These are phyloP conservation scores for Petunia axillaris DNA, from an alignment of 257 asterid species.

Conservation along the genomic window DNA sequence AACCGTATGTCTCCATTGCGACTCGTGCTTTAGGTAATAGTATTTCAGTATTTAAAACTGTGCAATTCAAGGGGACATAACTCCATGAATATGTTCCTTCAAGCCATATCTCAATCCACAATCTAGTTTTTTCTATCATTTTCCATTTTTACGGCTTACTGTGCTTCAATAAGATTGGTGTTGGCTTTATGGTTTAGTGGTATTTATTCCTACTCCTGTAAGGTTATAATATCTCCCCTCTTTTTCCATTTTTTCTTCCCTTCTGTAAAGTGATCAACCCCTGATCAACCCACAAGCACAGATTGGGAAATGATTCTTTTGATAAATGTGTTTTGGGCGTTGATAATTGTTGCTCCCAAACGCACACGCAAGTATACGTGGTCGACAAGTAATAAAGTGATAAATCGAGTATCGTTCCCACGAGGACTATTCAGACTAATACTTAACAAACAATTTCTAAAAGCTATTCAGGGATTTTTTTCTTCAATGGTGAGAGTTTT, in stretches of 20 bases:
- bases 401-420: no score
- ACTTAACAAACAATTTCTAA: no score
- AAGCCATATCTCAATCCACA: neutral
- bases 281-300: neutral
- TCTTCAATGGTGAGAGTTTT: no score
- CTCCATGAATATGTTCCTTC: constrained; percentile 19
- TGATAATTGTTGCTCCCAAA: neutral
- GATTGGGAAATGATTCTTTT: constrained; percentile 11
- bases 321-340: neutral
- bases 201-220: neutral
- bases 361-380: no score
- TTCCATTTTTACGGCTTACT: neutral
- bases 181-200: neutral
- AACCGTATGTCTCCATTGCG: neutral
- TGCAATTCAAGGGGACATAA: constrained; percentile 3
- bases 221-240: constrained; percentile 17
- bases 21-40: neutral
- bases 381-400: no score
- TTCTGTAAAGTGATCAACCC: constrained; percentile 4
- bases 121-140: neutral
- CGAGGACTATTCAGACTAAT: no score
- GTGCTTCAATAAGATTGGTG: constrained; percentile 4
- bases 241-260: neutral
- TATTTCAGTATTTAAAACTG: constrained; percentile 4
- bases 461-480: no score